Conservation (phyloP, 192 early-diverging fungal species). For the Coemansia sp. region DNA sequence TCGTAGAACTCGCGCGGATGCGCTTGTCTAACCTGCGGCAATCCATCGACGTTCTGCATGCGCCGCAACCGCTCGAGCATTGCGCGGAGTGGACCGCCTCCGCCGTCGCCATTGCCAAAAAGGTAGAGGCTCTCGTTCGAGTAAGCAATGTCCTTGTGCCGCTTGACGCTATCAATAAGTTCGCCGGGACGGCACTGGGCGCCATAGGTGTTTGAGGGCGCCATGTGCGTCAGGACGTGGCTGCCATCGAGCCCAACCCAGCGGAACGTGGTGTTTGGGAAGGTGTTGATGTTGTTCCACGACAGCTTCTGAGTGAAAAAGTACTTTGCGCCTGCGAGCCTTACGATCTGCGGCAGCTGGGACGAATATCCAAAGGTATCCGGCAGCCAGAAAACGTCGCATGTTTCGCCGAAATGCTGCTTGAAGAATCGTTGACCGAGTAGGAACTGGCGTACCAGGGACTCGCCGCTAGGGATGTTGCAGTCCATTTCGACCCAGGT, state of each 20-base stretch:
- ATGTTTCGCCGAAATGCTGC: conserved; percentile 69
- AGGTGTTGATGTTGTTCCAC: conserved; percentile 99
- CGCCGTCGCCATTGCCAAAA: conserved; percentile 96
- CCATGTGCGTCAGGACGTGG: conserved; percentile 83
- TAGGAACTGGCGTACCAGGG: conserved; percentile 88
- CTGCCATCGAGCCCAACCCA: conserved; percentile 91
- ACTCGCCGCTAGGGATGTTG: conserved; percentile 94
- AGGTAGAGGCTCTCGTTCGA: conserved; percentile 80
- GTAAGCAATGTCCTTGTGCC: conserved; percentile 86
- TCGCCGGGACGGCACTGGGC: conserved; percentile 67
- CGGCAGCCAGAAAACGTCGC: conserved; percentile 88
- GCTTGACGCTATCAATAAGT: conserved; percentile 67
- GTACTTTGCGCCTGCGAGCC: conserved; percentile 75
- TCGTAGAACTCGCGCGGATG: conserved; percentile 84
- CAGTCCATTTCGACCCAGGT: conserved; percentile 99
- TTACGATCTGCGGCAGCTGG: conserved; percentile 89
- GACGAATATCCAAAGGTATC: conserved; percentile 91
- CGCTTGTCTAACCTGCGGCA: conserved; percentile 72
- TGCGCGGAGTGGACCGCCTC: conserved; percentile 79
- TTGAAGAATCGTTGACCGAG: conserved; percentile 90
- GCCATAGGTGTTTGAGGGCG: conserved; percentile 85
- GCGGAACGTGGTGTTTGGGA: conserved; percentile 93
- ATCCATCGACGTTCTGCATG: conserved; percentile 74
- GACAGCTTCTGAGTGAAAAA: conserved; percentile 99
- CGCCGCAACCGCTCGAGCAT: conserved; percentile 85